Conservation (phyloP, 257 asterid species). For the Solanum sejunctum region DNA sequence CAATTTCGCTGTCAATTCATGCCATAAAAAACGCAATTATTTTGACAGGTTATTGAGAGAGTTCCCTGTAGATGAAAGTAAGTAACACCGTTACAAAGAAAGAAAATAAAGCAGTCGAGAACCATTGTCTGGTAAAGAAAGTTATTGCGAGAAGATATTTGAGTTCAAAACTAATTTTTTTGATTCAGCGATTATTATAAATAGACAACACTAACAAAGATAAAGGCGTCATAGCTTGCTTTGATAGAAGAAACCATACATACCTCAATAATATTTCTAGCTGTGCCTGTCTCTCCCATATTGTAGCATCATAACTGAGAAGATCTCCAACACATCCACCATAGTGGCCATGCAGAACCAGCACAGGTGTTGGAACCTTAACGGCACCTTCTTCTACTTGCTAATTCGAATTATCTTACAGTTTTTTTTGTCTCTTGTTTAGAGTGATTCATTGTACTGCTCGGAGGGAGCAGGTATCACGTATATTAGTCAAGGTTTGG, state of each 20-base stretch:
- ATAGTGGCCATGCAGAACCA: slow-evolving; percentile 89
- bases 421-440: neutral
- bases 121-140: too few relatives aligned
- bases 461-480: neutral
- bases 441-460: neutral
- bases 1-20: too few relatives aligned
- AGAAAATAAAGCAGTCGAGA: too few relatives aligned
- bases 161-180: too few relatives aligned
- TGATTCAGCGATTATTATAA: too few relatives aligned
- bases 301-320: slow-evolving; percentile 90
- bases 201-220: too few relatives aligned
- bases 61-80: too few relatives aligned
- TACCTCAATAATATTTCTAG: slow-evolving; percentile 88
- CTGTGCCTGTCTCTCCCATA: slow-evolving; percentile 98
- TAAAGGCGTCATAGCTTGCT: neutral
- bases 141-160: too few relatives aligned
- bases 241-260: neutral
- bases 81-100: too few relatives aligned
- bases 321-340: slow-evolving; percentile 99
- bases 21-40: too few relatives aligned
- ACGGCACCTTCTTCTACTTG: slow-evolving; percentile 94
- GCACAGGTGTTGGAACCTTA: slow-evolving; percentile 81
- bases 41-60: too few relatives aligned
- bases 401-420: neutral
- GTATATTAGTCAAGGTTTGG: neutral